These are phyloP conservation scores for Cyclocybe cylindracea DNA, from an alignment of 768 basidiomycete genomes.

Conservation along the genomic window DNA sequence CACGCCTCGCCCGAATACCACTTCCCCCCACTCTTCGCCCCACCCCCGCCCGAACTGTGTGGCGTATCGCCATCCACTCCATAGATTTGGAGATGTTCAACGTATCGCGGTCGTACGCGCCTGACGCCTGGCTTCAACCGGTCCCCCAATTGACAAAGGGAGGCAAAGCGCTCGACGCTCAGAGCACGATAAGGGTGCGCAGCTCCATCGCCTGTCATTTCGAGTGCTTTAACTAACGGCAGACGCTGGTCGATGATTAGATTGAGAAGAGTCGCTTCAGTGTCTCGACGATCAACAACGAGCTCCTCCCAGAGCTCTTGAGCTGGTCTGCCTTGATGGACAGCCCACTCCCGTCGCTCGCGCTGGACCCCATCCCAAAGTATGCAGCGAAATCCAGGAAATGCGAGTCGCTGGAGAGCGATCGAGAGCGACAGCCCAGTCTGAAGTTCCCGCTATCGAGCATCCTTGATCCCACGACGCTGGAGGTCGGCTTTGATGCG, in stretches of 20 bases:
- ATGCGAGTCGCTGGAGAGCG: slow-evolving; percentile 15
- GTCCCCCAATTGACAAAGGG: slow-evolving; percentile 2
- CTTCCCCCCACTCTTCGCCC: slow-evolving; percentile 7
- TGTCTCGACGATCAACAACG: slow-evolving; percentile 24
- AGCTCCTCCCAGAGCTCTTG: slow-evolving; percentile 29
- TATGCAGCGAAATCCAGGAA: slow-evolving; percentile 25
- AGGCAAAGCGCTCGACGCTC: slow-evolving; percentile 7
- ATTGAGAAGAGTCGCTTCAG: slow-evolving; percentile 18
- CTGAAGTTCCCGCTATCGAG: slow-evolving; percentile 9
- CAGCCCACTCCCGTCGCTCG: slow-evolving; percentile 14
- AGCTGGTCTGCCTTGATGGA: slow-evolving; percentile 30
- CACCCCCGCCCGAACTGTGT: slow-evolving; percentile 1
- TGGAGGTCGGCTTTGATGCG: slow-evolving; percentile 37
- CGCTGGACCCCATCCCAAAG: slow-evolving; percentile 24
- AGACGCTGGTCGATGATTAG: not conserved
- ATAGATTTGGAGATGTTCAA: slow-evolving; percentile 14
- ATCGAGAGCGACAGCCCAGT: not conserved
- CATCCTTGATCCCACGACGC: slow-evolving; percentile 37
- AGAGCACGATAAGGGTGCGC: slow-evolving; percentile 14
- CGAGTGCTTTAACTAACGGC: not conserved
- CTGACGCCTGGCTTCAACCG: slow-evolving; percentile 18
- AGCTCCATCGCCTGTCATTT: not conserved
- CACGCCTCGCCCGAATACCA: not conserved
- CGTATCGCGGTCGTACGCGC: slow-evolving; percentile 16
- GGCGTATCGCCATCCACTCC: not conserved